Base-by-base conservation (phyloP, 495 filamentous ascomycete genomes). In the Aspergillus biplanus region DNA sequence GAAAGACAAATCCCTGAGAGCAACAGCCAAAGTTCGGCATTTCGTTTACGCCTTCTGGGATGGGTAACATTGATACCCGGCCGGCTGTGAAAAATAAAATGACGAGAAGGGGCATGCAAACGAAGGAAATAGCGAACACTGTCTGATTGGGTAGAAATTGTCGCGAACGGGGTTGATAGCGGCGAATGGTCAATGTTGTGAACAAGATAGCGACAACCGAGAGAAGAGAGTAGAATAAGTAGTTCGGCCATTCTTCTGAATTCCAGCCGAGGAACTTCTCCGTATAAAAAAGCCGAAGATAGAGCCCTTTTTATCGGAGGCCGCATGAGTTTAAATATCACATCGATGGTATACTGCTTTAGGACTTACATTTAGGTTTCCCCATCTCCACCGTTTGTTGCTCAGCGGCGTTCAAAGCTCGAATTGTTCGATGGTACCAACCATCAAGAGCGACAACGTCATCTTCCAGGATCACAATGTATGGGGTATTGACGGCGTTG, bases 241-340 rank as follows among this genome's bases (percentile, higher is more conserved):
- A 83, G 27, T 58, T 68, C 0, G 57, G 69, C 79, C 78, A 82
- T 39, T 81, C 74, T 62, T 85, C 82, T 12, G 71, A 74, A 60
- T 84, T 83, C 82, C 82, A 86, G 44, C 83, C 82, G 7, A 83
- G 72, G 32, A 80, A 75, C 18, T 76, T 69, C 64, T 86, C 82
- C 7, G 79, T 82, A 61, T 86, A 85, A 70, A 88, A 88, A 4
- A 87, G 75, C 2, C 85, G 81, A 2, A 88, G 74, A 62, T 86
- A 87, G 0, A 86, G 69, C 73, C 74, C 65, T 72, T 33, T 6
- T 33, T 7, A 18, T 39, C 7, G 32, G 21, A 53, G 54, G 15
- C 31, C 11, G 9, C 52, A 12, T 35, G 13, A 55, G 21, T 33
- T 12, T 44, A 27, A 15, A 57, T 57, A 11, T 5, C 8, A 67